A percentile compares a stretch with the other conserved stretches of the same genome.
These are phyloP conservation scores for Syncephalis plumigaleata DNA, from an alignment of 371 early-diverging fungal species.

Conservation along the genomic window DNA sequence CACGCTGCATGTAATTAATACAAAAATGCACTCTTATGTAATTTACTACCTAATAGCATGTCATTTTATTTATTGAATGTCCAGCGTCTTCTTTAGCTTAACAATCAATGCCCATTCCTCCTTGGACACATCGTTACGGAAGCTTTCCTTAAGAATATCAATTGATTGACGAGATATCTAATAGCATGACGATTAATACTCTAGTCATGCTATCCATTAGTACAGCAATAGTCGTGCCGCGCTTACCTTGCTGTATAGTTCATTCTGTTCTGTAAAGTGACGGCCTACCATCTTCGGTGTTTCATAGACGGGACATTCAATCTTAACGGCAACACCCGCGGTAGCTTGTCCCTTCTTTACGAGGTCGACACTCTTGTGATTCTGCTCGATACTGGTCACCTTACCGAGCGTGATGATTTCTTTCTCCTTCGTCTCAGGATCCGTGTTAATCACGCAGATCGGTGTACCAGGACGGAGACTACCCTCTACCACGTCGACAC, in stretches of 20 bases:
- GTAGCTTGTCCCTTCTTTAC: constrained; percentile 77
- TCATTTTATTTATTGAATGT: constrained; percentile 7
- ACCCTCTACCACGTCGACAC: constrained; percentile 95
- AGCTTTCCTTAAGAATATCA: constrained; percentile 91
- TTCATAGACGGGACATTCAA: constrained; percentile 80
- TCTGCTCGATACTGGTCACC: constrained; percentile 92
- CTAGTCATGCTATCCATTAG: no score
- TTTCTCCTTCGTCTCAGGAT: constrained; percentile 47
- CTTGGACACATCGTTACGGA: constrained; percentile 86
- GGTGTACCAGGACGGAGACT: constrained; percentile 91
- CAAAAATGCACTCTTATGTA: no score
- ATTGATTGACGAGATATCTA: constrained; percentile 87
- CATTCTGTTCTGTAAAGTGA: constrained; percentile 86
- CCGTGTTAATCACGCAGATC: constrained; percentile 78
- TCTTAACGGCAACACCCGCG: constrained; percentile 90
- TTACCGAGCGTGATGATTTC: constrained; percentile 74
- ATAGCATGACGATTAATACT: no score
- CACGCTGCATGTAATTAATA: no score
- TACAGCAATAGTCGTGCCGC: no score
- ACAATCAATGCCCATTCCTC: constrained; percentile 87
- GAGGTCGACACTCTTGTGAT: constrained; percentile 75
- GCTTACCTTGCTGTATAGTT: constrained; percentile 28
- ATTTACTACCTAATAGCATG: no score
- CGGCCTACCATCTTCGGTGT: constrained; percentile 87
- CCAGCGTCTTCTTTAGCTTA: constrained; percentile 51